A percentile compares a stretch with the other conserved stretches of the same genome.
phyloP scores from a whole-genome alignment of 495 filamentous ascomycete genomes.

The Neurospora terricola region DNA sequence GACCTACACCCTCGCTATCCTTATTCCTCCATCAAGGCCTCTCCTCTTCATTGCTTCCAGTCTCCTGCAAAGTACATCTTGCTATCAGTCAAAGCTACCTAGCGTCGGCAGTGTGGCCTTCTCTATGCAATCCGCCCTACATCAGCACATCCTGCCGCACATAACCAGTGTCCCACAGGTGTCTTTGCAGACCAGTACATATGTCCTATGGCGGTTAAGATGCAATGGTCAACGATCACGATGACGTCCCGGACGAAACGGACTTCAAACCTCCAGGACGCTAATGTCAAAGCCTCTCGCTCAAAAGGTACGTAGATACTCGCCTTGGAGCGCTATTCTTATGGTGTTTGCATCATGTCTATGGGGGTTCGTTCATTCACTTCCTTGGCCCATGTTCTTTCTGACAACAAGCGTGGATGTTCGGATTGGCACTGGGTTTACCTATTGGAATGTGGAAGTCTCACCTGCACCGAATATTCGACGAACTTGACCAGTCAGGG shows the following conservation, averaged over 20 bases:
- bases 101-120: neutral
- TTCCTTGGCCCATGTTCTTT: neutral
- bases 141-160: neutral
- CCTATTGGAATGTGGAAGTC: neutral
- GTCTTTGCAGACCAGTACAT: no score
- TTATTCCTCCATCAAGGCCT: neutral
- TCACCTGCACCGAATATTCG: neutral
- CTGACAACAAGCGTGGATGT: neutral
- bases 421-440: neutral
- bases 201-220: neutral
- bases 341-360: neutral
- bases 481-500: neutral
- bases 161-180: no score
- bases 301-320: neutral
- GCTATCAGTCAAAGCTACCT: neutral
- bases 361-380: neutral
- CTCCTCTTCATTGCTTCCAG: neutral
- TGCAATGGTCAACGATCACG: neutral
- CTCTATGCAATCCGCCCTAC: neutral
- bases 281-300: neutral
- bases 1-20: neutral
- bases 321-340: neutral
- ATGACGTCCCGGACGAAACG: neutral
- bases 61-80: neutral
- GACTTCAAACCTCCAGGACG: neutral